Evolutionary conservation across 2,329 filamentous ascomycete genomes (phyloP).

Genomic region (Fusarium newnesense): DNA sequence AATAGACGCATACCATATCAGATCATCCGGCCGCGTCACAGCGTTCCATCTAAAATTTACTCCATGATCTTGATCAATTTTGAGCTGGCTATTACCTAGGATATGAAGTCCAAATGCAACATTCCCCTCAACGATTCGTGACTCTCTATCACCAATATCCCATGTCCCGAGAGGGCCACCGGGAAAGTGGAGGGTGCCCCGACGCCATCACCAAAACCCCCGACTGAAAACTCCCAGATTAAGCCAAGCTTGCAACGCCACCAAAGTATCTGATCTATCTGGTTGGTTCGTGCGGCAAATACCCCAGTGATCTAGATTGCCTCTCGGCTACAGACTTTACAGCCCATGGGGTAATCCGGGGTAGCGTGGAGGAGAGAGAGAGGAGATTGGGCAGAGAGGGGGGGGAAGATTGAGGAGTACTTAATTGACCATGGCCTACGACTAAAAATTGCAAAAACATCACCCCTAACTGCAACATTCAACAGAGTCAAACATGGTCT

Average conservation of each 20-base stretch:
- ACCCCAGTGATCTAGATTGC: neutral
- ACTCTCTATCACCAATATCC: neutral
- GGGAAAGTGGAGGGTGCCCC: constrained; percentile 14
- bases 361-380: constrained; percentile 9
- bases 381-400: neutral
- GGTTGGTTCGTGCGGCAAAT: neutral
- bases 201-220: neutral
- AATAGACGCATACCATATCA: neutral
- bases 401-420: too few species aligned
- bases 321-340: neutral
- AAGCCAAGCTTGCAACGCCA: neutral
- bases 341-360: constrained; percentile 21
- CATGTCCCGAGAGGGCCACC: constrained; percentile 23
- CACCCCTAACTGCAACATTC: neutral
- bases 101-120: neutral
- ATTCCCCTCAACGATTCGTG: neutral
- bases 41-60: rapidly evolving
- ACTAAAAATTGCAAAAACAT: neutral
- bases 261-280: neutral
- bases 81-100: neutral
- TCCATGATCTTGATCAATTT: too few species aligned
- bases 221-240: neutral
- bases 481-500: neutral
- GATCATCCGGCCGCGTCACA: neutral
- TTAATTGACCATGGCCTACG: constrained; percentile 1